These are phyloP conservation scores for Royoungia palumana DNA, from an alignment of 768 basidiomycete genomes.

Conservation along the genomic window DNA sequence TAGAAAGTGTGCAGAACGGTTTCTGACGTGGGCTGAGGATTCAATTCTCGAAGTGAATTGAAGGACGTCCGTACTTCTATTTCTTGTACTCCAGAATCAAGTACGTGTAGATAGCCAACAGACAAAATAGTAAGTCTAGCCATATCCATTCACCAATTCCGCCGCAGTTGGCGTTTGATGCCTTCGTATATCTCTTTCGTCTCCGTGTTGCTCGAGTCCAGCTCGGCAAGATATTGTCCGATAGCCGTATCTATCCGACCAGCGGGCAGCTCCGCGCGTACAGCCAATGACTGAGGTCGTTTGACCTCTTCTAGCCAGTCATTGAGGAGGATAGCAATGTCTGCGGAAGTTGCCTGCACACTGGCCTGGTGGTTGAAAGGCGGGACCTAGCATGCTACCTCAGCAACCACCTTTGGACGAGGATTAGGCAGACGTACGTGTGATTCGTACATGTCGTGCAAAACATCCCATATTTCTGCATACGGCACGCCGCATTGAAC, in stretches of 20 bases:
- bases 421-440: slow-evolving; percentile 51
- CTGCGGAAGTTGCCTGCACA: slow-evolving; percentile 75
- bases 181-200: slow-evolving; percentile 65
- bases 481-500: slow-evolving; percentile 80
- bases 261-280: slow-evolving; percentile 70
- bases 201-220: slow-evolving; percentile 58
- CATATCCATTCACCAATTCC: slow-evolving; percentile 56
- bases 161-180: slow-evolving; percentile 66
- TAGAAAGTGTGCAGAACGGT: slow-evolving; percentile 51
- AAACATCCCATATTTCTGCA: slow-evolving; percentile 78
- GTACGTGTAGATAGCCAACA: slow-evolving; percentile 14
- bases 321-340: slow-evolving; percentile 73
- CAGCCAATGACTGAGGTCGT: slow-evolving; percentile 62
- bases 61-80: slow-evolving; percentile 11
- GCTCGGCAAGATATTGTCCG: slow-evolving; percentile 69
- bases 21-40: slow-evolving; percentile 72
- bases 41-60: slow-evolving; percentile 74
- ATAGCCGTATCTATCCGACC: slow-evolving; percentile 71
- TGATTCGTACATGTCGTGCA: slow-evolving; percentile 85
- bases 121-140: slow-evolving; percentile 1
- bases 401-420: background rate
- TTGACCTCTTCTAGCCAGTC: slow-evolving; percentile 82
- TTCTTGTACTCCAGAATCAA: slow-evolving; percentile 10
- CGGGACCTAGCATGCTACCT: slow-evolving; percentile 51
- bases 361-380: slow-evolving; percentile 81